phyloP scores from a whole-genome alignment of 2,329 filamentous ascomycete genomes.

The Pseudopyricularia cyperi region DNA sequence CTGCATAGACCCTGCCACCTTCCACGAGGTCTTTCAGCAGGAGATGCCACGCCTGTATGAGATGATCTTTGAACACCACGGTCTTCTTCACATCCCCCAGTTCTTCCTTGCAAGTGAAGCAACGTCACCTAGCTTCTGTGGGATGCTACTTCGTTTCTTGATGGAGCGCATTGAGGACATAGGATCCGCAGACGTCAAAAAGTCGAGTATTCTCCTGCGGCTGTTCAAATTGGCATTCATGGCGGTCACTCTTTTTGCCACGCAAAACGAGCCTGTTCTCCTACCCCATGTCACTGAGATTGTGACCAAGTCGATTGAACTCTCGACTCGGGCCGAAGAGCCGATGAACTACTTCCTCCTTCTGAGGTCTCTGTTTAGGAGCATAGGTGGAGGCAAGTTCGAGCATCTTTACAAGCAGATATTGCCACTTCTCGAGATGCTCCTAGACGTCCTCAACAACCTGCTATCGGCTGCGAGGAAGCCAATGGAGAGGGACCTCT shows the following conservation, averaged over 20 bases:
- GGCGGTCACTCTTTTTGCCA: slow-evolving; percentile 92
- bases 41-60: slow-evolving; percentile 95
- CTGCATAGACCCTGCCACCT: slow-evolving; percentile 93
- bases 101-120: slow-evolving; percentile 98
- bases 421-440: slow-evolving; percentile 87
- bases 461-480: slow-evolving; percentile 82
- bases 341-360: slow-evolving; percentile 98
- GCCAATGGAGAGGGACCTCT: slow-evolving; percentile 82
- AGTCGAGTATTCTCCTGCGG: slow-evolving; percentile 80
- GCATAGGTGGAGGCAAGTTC: slow-evolving; percentile 93
- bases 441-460: slow-evolving; percentile 93
- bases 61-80: slow-evolving; percentile 94
- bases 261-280: slow-evolving; percentile 89
- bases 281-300: slow-evolving; percentile 95
- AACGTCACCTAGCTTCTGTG: slow-evolving; percentile 92
- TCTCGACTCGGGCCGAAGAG: slow-evolving; percentile 90
- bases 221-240: slow-evolving; percentile 98
- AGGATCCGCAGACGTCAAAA: slow-evolving; percentile 80
- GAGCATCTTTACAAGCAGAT: slow-evolving; percentile 99
- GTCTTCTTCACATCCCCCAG: slow-evolving; percentile 86
- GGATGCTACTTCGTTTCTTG: slow-evolving; percentile 92
- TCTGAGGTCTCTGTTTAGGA: slow-evolving; percentile 81
- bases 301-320: slow-evolving; percentile 90
- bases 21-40: slow-evolving; percentile 95
- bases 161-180: slow-evolving; percentile 97